Base-by-base conservation (phyloP, 352 stramenopile species). In the Globisporangium barbulae region DNA sequence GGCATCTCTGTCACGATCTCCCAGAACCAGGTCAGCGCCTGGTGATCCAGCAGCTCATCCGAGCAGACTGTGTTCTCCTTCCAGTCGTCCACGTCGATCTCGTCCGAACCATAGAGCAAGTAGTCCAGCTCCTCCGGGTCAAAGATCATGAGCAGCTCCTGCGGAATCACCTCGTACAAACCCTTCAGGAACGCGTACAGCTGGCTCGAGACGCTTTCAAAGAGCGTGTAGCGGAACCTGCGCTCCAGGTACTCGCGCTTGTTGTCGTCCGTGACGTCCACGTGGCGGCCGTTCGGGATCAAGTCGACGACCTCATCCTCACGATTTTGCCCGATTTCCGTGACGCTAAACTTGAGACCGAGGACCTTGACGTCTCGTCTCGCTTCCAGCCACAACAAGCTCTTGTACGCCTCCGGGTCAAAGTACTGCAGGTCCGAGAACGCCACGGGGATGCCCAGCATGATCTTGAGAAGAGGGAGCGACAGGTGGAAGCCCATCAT, bases 91-190 rank as follows among this genome's bases (percentile, higher is more conserved):
- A 30, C 12, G 37, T 65, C 49, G n/a, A 65, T 59, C 59, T 49
- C 59, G 10, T 97, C 90, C 33, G 97, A 76, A n/a, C 95, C 96
- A 57, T 93, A 98, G 57, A 98, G 85, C 2, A 99, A 54, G 72
- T 52, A 52, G 45, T 52, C 45, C 5, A 52, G 17, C 45, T 98
- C 94, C 68, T 98, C 92, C 39, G 96, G 96, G 63, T 98, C 96
- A 73, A 99, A 98, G 5, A 98, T 70, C 21, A 94, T 88, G 12
- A 98, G 71, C 9, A 98, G 69, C 5, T 94, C 76, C 45, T 92
- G 78, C 3, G 96, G 96, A 53, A 98, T 81, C 19, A 98, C 87
- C 60, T 98, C 91, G 70, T 98, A 98, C 64, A 99, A 89, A 19
- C 97, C 96, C 50, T 86, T 87, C 0, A 98, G 61, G 52, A 99